Conservation (phyloP, 208 protist species). For the Acanthamoeba healyi region DNA sequence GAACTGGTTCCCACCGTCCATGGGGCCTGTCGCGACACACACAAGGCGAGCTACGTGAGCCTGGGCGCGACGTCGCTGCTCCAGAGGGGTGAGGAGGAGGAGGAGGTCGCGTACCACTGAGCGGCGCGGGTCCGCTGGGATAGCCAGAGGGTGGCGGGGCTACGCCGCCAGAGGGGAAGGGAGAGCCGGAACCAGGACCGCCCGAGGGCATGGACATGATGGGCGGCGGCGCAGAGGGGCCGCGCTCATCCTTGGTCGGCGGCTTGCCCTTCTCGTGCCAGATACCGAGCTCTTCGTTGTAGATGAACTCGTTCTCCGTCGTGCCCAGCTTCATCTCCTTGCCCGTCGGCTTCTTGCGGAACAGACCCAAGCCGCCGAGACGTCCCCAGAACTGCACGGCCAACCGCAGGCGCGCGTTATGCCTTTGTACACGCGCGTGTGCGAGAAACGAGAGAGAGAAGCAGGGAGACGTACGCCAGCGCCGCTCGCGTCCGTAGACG, state of each 20-base stretch:
- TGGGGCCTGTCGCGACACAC: not conserved
- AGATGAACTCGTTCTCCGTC: conserved; percentile 26
- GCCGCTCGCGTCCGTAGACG: not conserved
- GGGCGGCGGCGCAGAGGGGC: not conserved
- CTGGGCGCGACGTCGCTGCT: no score
- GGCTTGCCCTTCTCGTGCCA: conserved; percentile 53
- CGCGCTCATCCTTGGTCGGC: not conserved
- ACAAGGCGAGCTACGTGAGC: no score
- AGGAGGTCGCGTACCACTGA: no score
- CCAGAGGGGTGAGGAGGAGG: no score
- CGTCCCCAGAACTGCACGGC: not conserved
- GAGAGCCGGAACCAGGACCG: not conserved
- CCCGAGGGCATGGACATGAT: not conserved
- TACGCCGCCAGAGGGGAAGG: not conserved
- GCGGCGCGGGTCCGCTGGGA: no score
- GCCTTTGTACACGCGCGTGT: no score
- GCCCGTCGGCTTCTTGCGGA: conserved; percentile 2
- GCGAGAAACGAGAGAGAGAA: not conserved
- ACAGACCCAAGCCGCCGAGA: not conserved
- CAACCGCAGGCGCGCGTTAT: not conserved
- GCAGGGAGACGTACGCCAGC: not conserved
- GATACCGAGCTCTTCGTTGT: conserved; percentile 37
- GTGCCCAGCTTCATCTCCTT: conserved; percentile 20
- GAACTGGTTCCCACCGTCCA: not conserved
- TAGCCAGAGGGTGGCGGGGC: no score